phyloP scores from a whole-genome alignment of 441 rosid genomes.

The Metrosideros polymorpha region DNA sequence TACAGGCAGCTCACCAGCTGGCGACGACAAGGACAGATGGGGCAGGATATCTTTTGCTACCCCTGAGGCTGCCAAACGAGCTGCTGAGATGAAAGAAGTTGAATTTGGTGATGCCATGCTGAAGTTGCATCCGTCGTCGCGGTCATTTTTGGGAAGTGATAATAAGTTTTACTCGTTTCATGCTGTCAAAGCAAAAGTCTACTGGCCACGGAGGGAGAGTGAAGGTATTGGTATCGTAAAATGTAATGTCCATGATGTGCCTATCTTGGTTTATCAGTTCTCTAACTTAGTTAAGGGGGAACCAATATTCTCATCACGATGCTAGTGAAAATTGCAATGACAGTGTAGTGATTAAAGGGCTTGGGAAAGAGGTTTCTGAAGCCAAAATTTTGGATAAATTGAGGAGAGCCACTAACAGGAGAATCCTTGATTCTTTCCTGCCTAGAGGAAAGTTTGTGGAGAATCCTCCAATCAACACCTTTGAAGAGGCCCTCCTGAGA shows the following conservation, averaged over 20 bases:
- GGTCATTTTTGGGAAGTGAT: constrained; percentile 30
- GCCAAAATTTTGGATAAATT: constrained; percentile 36
- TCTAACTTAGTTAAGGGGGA: constrained; percentile 29
- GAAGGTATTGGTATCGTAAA: constrained; percentile 31
- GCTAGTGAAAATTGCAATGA: constrained; percentile 12
- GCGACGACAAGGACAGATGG: constrained; percentile 47
- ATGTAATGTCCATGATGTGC: constrained; percentile 27
- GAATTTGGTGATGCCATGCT: constrained; percentile 43
- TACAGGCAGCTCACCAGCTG: constrained; percentile 20
- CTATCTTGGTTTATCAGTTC: constrained; percentile 20
- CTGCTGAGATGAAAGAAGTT: constrained; percentile 38
- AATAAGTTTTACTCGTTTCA: constrained; percentile 37
- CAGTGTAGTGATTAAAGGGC: constrained; percentile 24
- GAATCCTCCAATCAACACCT: constrained; percentile 27
- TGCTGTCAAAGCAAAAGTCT: constrained; percentile 49
- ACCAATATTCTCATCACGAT: constrained; percentile 18
- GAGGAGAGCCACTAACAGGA: constrained; percentile 24
- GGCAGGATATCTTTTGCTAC: constrained; percentile 56
- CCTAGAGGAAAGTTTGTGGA: constrained; percentile 34
- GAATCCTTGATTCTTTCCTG: constrained; percentile 32
- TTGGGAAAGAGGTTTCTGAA: constrained; percentile 46
- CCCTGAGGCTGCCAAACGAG: constrained; percentile 55
- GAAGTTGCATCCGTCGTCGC: constrained; percentile 40
- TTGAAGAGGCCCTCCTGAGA: constrained; percentile 38
- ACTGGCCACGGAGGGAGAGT: constrained; percentile 54